phyloP scores from a whole-genome alignment of 78 protist species.

The Dictyostelium intermedium region DNA sequence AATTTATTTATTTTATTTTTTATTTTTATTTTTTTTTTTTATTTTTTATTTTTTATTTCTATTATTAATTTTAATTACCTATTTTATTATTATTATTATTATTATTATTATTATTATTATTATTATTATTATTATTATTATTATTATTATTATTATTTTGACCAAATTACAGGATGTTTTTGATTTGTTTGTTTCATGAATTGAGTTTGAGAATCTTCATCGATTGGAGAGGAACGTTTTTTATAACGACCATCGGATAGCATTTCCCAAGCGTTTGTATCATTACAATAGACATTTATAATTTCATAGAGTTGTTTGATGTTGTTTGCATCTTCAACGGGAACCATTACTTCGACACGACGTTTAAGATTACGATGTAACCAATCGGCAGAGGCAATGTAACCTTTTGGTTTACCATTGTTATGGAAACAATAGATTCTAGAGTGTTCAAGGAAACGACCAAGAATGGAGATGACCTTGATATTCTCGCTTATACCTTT shows the following conservation, averaged over 20 bases:
- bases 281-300: conserved; percentile 48
- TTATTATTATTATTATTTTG: background rate
- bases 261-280: conserved; percentile 74
- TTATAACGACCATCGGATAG: conserved; percentile 70
- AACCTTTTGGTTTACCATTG: conserved; percentile 43
- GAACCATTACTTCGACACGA: conserved; percentile 67
- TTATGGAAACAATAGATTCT: conserved; percentile 72
- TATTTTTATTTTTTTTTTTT: background rate
- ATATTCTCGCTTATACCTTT: conserved; percentile 48
- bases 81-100: background rate
- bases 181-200: conserved; percentile 29
- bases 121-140: background rate
- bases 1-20: too few relatives aligned
- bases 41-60: too few relatives aligned
- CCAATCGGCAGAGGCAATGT: conserved; percentile 74
- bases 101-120: background rate
- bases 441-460: conserved; percentile 69
- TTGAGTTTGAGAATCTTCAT: conserved; percentile 35
- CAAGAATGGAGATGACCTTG: conserved; percentile 37
- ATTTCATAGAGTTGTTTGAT: conserved; percentile 38
- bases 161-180: conserved; percentile 51
- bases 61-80: too few relatives aligned
- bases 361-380: conserved; percentile 56
- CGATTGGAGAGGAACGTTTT: conserved; percentile 27
- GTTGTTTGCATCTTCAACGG: conserved; percentile 51